Evolutionary conservation across 169 alveolate genomes (phyloP), one percentile per base, ranked within the genome.

Genomic region (Plasmodium vinckei): DNA sequence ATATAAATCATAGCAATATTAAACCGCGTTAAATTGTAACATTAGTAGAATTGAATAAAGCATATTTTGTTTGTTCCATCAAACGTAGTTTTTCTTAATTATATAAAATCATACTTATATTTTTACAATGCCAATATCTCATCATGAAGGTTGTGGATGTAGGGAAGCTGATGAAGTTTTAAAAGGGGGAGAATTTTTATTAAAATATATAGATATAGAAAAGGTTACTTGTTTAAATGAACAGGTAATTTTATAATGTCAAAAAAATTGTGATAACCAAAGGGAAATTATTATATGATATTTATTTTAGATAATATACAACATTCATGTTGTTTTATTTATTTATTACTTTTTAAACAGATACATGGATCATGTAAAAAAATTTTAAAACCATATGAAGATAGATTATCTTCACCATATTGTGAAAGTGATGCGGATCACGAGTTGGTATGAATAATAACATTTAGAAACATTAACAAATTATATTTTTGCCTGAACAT

Each of bases 81-180:
- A 33, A 33, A 33, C 10, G 17, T 6, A 0, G 23, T 44, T 44
- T 21, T 64, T 13, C 42, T 7, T 25, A 46, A 9, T 46, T 61
- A 64, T 21, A 65, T 15, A 64, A 7, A 21, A 4, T 21, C 5
- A 57, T 47, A 1, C 10, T 15, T 33, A 47, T 12, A 9, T 17
- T 6, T 5, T 49, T 15, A 70, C 68, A 49, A 94, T 94, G 97
- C 92, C 96, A 9, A 93, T 95, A 12, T 86, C 64, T 27, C 97
- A 94, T 56, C 95, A 95, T 59, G 88, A 79, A 51, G 95, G 94
- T 19, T 94, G 97, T 63, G 94, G 93, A 73, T 94, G 97, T 53
- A 87, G 72, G 89, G 90, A 79, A 2, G 94, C 93, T 70, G 89
- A 84, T 49, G 96, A 87, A 19, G 86, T 82, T 21, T 60, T 93